Conservation (phyloP, 2,329 filamentous ascomycete species). For the Hymenoscyphus repandus region DNA sequence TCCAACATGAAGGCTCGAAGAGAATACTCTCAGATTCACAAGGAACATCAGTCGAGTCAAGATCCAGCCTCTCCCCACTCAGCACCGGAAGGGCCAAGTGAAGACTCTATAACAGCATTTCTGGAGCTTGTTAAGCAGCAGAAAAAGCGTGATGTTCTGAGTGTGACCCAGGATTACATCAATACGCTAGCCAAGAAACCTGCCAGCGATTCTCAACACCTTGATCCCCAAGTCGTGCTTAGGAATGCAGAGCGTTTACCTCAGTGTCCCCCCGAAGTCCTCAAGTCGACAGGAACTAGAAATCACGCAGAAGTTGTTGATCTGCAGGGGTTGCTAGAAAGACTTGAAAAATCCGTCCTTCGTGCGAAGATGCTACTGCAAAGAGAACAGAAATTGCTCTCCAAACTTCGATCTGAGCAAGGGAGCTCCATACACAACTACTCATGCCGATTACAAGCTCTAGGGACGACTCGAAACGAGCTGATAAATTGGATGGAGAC, state of each 20-base stretch:
- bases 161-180: constrained; percentile 46
- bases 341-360: constrained; percentile 53
- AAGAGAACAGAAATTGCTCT: constrained; percentile 51
- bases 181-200: constrained; percentile 47
- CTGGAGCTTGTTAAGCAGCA: constrained; percentile 46
- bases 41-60: constrained; percentile 14
- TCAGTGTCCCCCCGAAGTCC: constrained; percentile 25
- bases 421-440: not conserved
- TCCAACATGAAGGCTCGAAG: constrained; percentile 47
- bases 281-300: constrained; percentile 12
- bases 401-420: constrained; percentile 33
- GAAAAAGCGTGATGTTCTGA: constrained; percentile 46
- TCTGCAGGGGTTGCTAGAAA: constrained; percentile 43
- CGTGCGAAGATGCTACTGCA: constrained; percentile 52
- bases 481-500: constrained; percentile 62
- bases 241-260: constrained; percentile 23
- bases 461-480: constrained; percentile 51
- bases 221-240: constrained; percentile 33
- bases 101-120: constrained; percentile 42
- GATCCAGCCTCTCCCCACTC: not conserved
- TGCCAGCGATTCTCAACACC: constrained; percentile 43
- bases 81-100: constrained; percentile 3
- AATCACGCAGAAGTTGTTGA: constrained; percentile 34
- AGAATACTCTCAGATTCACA: constrained; percentile 36
- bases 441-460: constrained; percentile 38